Base-by-base conservation (phyloP, 805 yeast genomes). In the Saturnispora diversa region DNA sequence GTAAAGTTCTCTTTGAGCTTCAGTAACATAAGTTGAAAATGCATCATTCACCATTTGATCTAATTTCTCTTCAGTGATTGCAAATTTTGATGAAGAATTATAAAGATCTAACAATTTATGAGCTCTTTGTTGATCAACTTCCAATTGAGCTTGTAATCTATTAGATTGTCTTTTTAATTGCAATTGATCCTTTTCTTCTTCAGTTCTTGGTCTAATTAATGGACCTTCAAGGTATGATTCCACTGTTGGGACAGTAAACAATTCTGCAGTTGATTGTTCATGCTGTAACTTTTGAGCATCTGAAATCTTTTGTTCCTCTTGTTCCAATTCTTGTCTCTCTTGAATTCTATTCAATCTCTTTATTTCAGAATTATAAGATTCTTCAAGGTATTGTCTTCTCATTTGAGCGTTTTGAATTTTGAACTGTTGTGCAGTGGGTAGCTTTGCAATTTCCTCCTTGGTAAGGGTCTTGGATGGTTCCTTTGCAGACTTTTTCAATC, bases 241-340 rank as follows among this genome's bases (percentile, higher is more conserved):
- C 43, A 87, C 66, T 2, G 95, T 82, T 35, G 96, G 96, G 37
- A 85, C 66, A 1, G 95, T 84, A 53, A 80, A 70, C 51, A 68
- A 65, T 36, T 75, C 69, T 19, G 85, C 80, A 37, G 66, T 68
- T 5, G 72, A 60, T 42, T 59, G 59, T 47, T 68, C 70, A 40
- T 69, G 70, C 6, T 34, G 20, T 6, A 32, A 32, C 11, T 36
- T 43, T 17, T 40, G 44, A n/a, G 42, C 46, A 22, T 37, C 44
- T 39, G 64, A 56, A 26, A 57, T 54, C 19, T 65, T 64, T 28
- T 57, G 53, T 35, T 53, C 50, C 17, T 35, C 11, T 34, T 51
- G 49, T 16, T 56, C 44, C 28, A 47, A 50, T 27, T 51, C 50
- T 36, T 51, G 49, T n/a, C 49, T 52, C 33, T 58, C 58, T 12